Evolutionary conservation across 495 filamentous ascomycete species (phyloP).

Genomic region (Hypoxylon subgilvum): DNA sequence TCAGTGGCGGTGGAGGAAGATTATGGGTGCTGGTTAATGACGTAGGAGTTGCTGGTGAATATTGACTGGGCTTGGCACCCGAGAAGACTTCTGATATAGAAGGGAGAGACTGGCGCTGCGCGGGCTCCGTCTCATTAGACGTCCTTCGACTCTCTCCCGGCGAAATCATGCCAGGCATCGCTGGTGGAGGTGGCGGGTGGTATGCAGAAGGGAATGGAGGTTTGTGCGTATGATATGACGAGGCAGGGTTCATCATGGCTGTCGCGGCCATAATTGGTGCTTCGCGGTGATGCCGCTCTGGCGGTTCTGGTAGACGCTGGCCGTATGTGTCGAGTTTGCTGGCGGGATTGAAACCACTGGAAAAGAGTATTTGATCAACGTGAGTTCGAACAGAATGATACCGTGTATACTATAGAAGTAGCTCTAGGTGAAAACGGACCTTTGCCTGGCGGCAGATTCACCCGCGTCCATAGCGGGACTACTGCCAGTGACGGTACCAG

Average conservation of each 20-base stretch:
- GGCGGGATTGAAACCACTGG: constrained; percentile 38
- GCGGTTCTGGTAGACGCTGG: constrained; percentile 44
- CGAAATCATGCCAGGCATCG: constrained; percentile 54
- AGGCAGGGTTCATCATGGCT: constrained; percentile 53
- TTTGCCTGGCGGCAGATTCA: constrained; percentile 56
- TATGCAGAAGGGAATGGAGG: constrained; percentile 48
- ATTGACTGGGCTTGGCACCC: constrained; percentile 44
- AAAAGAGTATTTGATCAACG: constrained; percentile 41
- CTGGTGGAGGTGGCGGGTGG: constrained; percentile 44
- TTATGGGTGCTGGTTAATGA: constrained; percentile 31
- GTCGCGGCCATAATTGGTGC: constrained; percentile 55
- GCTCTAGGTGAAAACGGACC: constrained; percentile 48
- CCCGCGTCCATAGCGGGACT: constrained; percentile 61
- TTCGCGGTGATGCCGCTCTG: constrained; percentile 47
- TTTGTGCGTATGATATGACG: constrained; percentile 49
- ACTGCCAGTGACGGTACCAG: constrained; percentile 41
- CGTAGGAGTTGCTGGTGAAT: constrained; percentile 45
- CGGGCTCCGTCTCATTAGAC: constrained; percentile 48
- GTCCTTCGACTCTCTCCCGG: constrained; percentile 51
- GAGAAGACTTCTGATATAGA: constrained; percentile 58
- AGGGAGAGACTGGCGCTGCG: constrained; percentile 55
- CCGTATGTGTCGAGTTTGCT: constrained; percentile 43
- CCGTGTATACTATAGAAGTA: constrained; percentile 26
- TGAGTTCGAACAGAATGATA: constrained; percentile 21
- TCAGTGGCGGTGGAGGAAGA: constrained; percentile 39